Base-by-base conservation (phyloP, 2,329 filamentous ascomycete genomes). In the Sclerotinia sclerotiorum region DNA sequence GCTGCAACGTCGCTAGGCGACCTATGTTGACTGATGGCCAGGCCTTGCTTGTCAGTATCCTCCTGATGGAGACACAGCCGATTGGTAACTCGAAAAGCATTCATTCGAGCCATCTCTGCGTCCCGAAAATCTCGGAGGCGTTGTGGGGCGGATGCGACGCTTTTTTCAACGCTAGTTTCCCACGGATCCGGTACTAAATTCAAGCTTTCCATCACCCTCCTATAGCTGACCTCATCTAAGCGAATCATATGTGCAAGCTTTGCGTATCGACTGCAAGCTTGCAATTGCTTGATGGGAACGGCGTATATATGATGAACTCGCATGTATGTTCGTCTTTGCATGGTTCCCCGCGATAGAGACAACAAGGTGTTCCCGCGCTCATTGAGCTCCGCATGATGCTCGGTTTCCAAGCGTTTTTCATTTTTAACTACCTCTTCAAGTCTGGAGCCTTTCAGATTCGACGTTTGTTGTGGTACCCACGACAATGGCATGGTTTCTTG, bases 241-340 rank as follows among this genome's bases (percentile, higher is more conserved):
- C 63, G 63, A 19, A 65, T 27, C 39, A 44, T 46, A 27, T 57
- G 29, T 10, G 63, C 63, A 17, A 35, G 27, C 21, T 24, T 48
- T 15, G 39, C 60, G 13, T 35, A 56, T 3, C 29, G 27, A 13
- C 17, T 57, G 39, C 51, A 46, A 15, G 63, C 27, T 35, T 57
- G 52, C 4, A 65, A n/a, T 21, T 65, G 63, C 21, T 42, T 48
- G 5, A 65, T 29, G 0, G 63, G 63, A 7, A 65, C 63, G 3
- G 63, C 63, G 21, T 65, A 65, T 15, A 56, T 48, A n/a, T 65
- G 63, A 11, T 57, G 21, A 6, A 57, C 52, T 10, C 52, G 63
- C 39, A 65, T 29, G 17, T 65, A 65, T 8, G 51, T 48, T 3
- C 42, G 63, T 24, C 42, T 44, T 13, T 65, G 49, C 49, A 65